Evolutionary conservation across 2,329 filamentous ascomycete genomes (phyloP), one percentile per base, ranked within the genome.

Genomic region (Karstenula rhodostoma): DNA sequence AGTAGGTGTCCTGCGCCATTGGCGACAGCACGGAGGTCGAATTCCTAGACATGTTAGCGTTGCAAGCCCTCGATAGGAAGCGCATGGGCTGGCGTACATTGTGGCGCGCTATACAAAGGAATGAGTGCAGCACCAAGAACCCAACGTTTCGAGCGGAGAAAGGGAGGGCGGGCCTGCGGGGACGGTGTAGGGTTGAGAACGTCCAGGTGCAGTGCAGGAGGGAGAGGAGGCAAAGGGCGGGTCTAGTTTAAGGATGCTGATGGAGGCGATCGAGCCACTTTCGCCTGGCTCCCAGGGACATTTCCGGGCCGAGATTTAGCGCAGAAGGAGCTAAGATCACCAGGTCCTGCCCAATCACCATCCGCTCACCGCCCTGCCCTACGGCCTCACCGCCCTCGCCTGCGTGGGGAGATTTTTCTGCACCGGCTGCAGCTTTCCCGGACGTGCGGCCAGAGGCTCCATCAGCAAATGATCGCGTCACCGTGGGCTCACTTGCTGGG

Each of bases 1-100:
- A 89, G 78, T 89, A 90, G 50, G 86, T 86, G 64, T 85, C 83
- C 56, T 83, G 79, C 67, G 80, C 73, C 72, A 75, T 74, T 55
- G 73, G 72, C 70, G 73, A 71, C 68, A 75, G 65, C 52, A 74
- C 47, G 8, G 70, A 63, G 23, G 75, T 74, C 40, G 73, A 74
- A 65, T 79, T 79, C 77, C 77, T 78, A 60, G 48, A 10, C 48
- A 29, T 44, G 64, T 74, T 52, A 75, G 71, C 63, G 59, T 57
- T 52, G 32, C 56, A 43, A n/a, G 23, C 51, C 59, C 37, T 63
- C 54, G 22, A 57, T 63, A 60, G 62, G 62, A 57, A 37, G 46
- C 49, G 33, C 13, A 35, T 43, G 53, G 29, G 43, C 62, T 27
- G 44, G 56, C 69, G 51, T 69, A 74, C 72, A 74, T 74, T 55